These are phyloP conservation scores for Didymella pinodella DNA, from an alignment of 2,329 filamentous ascomycete species.

Conservation along the genomic window DNA sequence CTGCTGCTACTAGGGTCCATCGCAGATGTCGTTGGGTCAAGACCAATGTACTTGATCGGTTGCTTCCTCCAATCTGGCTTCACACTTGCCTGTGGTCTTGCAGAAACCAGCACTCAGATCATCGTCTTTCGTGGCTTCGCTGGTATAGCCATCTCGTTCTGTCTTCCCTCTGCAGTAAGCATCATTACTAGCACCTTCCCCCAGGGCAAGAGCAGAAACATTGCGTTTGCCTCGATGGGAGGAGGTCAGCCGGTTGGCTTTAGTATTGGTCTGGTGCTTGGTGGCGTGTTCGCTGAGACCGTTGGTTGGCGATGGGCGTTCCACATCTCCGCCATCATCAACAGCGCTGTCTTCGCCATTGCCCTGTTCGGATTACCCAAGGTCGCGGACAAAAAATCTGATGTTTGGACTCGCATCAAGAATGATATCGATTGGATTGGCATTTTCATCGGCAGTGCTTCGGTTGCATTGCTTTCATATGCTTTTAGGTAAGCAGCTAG, in stretches of 20 bases:
- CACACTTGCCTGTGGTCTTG: constrained; percentile 56
- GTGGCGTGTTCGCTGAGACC: constrained; percentile 58
- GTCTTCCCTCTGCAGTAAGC: constrained; percentile 59
- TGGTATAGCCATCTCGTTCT: constrained; percentile 58
- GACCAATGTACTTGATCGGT: constrained; percentile 57
- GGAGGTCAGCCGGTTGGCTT: constrained; percentile 62
- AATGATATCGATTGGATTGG: constrained; percentile 64
- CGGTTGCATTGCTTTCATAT: constrained; percentile 61
- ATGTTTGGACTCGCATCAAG: constrained; percentile 43
- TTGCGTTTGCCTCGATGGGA: constrained; percentile 61
- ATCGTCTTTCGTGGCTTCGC: constrained; percentile 58
- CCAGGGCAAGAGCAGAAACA: constrained; percentile 58
- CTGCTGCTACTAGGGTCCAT: constrained; percentile 61
- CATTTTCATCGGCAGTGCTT: constrained; percentile 56
- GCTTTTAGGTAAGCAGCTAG: constrained; percentile 59
- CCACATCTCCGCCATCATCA: constrained; percentile 58
- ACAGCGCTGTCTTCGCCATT: constrained; percentile 50
- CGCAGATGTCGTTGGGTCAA: constrained; percentile 60
- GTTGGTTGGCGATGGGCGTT: constrained; percentile 63
- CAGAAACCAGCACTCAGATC: constrained; percentile 50
- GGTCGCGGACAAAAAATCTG: constrained; percentile 31
- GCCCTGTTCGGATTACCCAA: constrained; percentile 52
- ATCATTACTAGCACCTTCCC: constrained; percentile 59
- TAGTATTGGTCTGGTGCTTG: constrained; percentile 59
- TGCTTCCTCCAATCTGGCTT: constrained; percentile 56